Evolutionary conservation across 2,329 filamentous ascomycete species (phyloP), one percentile per base, ranked within the genome.

Genomic region (Talaromyces albobiverticillius): DNA sequence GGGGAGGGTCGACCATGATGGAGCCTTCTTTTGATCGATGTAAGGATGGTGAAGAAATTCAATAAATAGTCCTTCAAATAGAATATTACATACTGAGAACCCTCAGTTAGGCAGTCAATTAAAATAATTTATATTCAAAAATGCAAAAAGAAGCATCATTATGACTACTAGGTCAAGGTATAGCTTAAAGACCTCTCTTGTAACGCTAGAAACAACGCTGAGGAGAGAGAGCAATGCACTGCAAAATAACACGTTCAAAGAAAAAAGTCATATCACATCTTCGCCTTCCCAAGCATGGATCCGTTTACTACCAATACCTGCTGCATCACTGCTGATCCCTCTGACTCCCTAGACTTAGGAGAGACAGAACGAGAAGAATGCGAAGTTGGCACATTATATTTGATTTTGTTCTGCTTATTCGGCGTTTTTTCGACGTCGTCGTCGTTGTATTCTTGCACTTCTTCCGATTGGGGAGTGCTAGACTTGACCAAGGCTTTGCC

Each of bases 231-330:
- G 25, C 20, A 48, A 32, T 5, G 23, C 22, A 18, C 8, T 26
- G 23, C 13, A 38, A 18, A 20, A 4, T 18, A n/a, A n/a, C n/a
- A n/a, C n/a, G n/a, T n/a, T n/a, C n/a, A n/a, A n/a, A n/a, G n/a
- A n/a, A n/a, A n/a, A 23, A 16, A 22, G 9, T 10, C 46, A 25
- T 26, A 25, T 51, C 47, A 50, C 46, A 54, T 50, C 18, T 46
- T 50, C 10, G 32, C 8, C 18, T 22, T 46, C 25, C 53, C 48
- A 22, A 31, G 29, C 23, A 40, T 40, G 7, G 67, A 70, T 18
- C 68, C 68, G 53, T 71, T 71, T 8, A 71, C 64, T 9, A 71
- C 68, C 41, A 71, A 56, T 10, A 67, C 67, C 46, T 63, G 62
- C 29, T 60, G 62, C 26, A 56, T 59, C n/a, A 61, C 61, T 11